phyloP scores from a whole-genome alignment of 257 asterid species.

The Rehmannia glutinosa region DNA sequence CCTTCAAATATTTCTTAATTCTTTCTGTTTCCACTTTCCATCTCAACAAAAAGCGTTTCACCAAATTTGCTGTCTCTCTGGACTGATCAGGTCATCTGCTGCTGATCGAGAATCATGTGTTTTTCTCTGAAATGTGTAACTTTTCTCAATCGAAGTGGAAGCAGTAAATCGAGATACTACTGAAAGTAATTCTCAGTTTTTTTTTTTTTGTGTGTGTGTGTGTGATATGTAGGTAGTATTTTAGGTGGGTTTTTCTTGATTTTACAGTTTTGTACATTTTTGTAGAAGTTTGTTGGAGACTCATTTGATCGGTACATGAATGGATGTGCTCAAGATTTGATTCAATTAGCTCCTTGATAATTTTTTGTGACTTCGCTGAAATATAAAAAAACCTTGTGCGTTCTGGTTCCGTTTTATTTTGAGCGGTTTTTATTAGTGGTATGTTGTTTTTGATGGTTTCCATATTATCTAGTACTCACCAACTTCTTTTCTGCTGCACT shows the following conservation, averaged over 20 bases:
- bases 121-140: slow-evolving; percentile 24
- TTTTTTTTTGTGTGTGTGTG: too few species aligned
- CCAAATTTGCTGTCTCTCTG: slow-evolving; percentile 2
- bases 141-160: slow-evolving; percentile 1
- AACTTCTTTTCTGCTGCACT: not conserved
- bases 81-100: slow-evolving; percentile 23
- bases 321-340: not conserved
- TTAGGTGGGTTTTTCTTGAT: not conserved
- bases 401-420: not conserved
- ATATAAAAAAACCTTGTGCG: too few species aligned
- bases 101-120: slow-evolving; percentile 19
- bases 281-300: not conserved
- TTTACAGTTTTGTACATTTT: not conserved
- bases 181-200: not conserved
- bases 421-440: not conserved
- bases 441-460: not conserved
- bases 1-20: slow-evolving; percentile 2
- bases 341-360: too few species aligned
- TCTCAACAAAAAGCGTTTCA: slow-evolving; percentile 15
- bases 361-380: too few species aligned
- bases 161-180: not conserved
- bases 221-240: too few species aligned
- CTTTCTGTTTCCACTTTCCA: not conserved
- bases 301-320: not conserved
- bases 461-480: not conserved